Base-by-base conservation (phyloP, 139 green algal species). In the Chlorella sp. region DNA sequence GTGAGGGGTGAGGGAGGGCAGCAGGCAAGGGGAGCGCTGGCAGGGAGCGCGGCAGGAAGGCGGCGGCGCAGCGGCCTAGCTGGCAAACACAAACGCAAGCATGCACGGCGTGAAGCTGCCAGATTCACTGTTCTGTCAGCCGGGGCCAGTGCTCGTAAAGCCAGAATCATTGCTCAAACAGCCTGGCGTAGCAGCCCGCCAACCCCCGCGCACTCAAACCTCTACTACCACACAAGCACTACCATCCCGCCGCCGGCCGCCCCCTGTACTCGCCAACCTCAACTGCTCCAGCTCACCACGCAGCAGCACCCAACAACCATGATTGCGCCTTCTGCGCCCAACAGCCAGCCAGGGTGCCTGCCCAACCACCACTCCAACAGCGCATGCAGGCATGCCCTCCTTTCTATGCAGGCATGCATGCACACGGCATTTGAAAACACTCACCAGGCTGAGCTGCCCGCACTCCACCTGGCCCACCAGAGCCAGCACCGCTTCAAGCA, bases 401-500 rank as follows among this genome's bases (percentile, higher is more conserved):
- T 66, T n/a, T 4, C 39, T 12, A 39, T 39, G 12, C 60, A 18
- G 60, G 15, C 60, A 14, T 18, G 60, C 60, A 14, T 71, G 7
- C 64, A 28, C 22, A 9, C 21, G 22, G 79, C n/a, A 12, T 34
- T 26, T 5, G 26, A 15, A 48, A 19, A 36, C 40, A 36, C 83
- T 87, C 83, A 87, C 83, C 83, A 87, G 37, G 61, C 64, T 87
- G 61, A 87, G 61, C 83, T 87, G 83, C 11, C 83, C 83, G 12
- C 7, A 16, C 64, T 87, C 83, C 83, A 87, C 83, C 83, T 87
- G 83, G 36, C 64, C 83, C 36, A 87, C 21, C 61, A 87, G 83
- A 4, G 83, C 83, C 83, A 87, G 83, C 83, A 87, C 83, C 26
- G 83, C 83, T 37, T 87, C 83, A 24, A 79, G 83, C 83, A 87